Evolutionary conservation across 371 early-diverging fungal genomes (phyloP).

Genomic region (Mucor irregularis): DNA sequence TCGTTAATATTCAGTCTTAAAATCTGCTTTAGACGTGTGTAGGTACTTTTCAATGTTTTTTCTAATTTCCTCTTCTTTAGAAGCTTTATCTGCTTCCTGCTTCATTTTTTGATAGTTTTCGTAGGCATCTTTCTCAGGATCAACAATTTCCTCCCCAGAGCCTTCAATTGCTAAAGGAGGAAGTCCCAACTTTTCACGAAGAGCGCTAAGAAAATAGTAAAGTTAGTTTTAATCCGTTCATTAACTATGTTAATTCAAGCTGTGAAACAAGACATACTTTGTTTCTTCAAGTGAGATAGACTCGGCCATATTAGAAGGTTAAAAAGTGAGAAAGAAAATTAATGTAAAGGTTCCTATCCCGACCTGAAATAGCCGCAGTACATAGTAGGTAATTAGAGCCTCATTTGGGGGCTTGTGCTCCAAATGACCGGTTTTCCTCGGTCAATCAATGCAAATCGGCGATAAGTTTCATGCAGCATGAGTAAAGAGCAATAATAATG

Average conservation of each 20-base stretch:
- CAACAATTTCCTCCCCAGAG: conserved; percentile 32
- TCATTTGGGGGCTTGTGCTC: no score
- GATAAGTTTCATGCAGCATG: not conserved
- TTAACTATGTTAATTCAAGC: no score
- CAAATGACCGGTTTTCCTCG: no score
- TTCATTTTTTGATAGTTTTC: conserved; percentile 64
- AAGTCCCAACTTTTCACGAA: conserved; percentile 73
- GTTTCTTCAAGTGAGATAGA: conserved; percentile 64
- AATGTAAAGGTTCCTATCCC: no score
- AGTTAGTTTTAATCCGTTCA: not conserved
- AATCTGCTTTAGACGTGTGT: not conserved
- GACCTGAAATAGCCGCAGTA: no score
- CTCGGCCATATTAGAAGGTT: conserved; percentile 34
- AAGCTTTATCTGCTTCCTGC: conserved; percentile 50
- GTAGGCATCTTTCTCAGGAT: conserved; percentile 56
- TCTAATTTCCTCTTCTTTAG: conserved; percentile 49
- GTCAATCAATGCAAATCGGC: not conserved
- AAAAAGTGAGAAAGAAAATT: not conserved
- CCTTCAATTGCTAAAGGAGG: conserved; percentile 60
- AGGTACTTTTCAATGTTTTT: conserved; percentile 58
- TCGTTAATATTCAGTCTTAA: not conserved
- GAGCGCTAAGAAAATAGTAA: conserved; percentile 39
- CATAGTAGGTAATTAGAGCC: no score
- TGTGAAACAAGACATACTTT: conserved; percentile 53
- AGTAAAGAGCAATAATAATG: not conserved